Conservation (phyloP, 2,329 filamentous ascomycete species). For the Talaromyces sp. region DNA sequence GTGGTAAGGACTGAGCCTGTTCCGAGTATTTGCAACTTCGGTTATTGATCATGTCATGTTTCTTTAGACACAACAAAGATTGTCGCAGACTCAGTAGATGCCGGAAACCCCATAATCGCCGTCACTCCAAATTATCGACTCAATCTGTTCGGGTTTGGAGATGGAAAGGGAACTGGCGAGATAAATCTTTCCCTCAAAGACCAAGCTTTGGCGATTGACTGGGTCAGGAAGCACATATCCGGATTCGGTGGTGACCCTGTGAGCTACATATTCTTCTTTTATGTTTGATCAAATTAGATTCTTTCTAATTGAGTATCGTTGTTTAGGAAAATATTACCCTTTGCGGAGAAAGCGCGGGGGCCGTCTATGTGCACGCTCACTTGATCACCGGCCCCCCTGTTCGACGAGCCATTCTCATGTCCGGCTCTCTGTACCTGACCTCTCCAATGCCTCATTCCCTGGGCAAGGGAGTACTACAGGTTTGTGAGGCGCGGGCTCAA, state of each 20-base stretch:
- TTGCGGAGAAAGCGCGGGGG: slow-evolving; percentile 44
- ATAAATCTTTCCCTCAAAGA: slow-evolving; percentile 37
- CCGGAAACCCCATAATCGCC: slow-evolving; percentile 34
- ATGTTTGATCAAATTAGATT: neutral
- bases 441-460: slow-evolving; percentile 34
- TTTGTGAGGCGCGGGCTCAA: slow-evolving; percentile 23
- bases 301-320: neutral
- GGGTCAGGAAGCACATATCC: slow-evolving; percentile 34
- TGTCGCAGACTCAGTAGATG: slow-evolving; percentile 29
- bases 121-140: slow-evolving; percentile 42
- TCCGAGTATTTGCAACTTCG: neutral
- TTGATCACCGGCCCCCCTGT: slow-evolving; percentile 27
- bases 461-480: slow-evolving; percentile 26
- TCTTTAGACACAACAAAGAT: slow-evolving; percentile 27
- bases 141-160: slow-evolving; percentile 43
- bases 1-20: slow-evolving; percentile 25
- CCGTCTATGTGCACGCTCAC: slow-evolving; percentile 42
- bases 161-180: slow-evolving; percentile 25
- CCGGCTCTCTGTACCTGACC: slow-evolving; percentile 40
- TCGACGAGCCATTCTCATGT: slow-evolving; percentile 34
- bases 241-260: slow-evolving; percentile 37
- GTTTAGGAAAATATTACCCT: slow-evolving; percentile 36
- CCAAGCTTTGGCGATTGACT: slow-evolving; percentile 31
- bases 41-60: neutral
- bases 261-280: slow-evolving; percentile 4